Evolutionary conservation across 768 basidiomycete species (phyloP), one percentile per base, ranked within the genome.

Genomic region (Hygrocybe coccinea): DNA sequence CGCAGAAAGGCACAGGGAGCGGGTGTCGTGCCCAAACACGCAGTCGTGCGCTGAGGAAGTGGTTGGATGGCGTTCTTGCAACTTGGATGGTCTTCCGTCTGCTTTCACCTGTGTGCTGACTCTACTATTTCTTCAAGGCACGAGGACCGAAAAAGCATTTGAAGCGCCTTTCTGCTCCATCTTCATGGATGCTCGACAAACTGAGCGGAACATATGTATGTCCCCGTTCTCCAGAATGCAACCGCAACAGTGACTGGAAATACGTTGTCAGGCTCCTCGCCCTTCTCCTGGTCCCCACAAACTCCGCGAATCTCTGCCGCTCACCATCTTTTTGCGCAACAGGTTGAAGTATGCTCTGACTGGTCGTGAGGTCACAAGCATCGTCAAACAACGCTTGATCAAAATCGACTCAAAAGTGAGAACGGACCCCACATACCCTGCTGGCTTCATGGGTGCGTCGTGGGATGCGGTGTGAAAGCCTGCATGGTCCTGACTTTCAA

Each of bases 151-250:
- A 91, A 88, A 97, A 97, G 78, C 95, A 97, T 72, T 84, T 97
- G 79, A 97, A 97, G 84, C 90, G 95, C 69, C 84, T 98, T 57
- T 86, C 87, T 63, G 97, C 97, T 59, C 97, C 97, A 60, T 95
- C 93, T 46, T 89, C 92, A 79, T 99, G 97, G 97, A 97, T 99
- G 95, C 83, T 99, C 61, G 93, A 98, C 82, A 99, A 99, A 80
- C 76, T 99, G 67, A 86, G 89, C 76, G 92, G 92, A 57, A 93
- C 92, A 63, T 95, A 91, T 66, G 92, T 93, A 75, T 71, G 89
- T 74, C 39, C 35, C n/a, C 34, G 14, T 15, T 55, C 21, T 46
- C 25, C 7, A 3, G 6, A 55, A 21, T 41, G 19, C 39, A 4
- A 37, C 12, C 22, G 41, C 21, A 47, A 38, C 43, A 50, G 47